A percentile compares a stretch with the other conserved stretches of the same genome.
Conservation (phyloP, 257 asterid species). For the Nicotiana tabacum region DNA sequence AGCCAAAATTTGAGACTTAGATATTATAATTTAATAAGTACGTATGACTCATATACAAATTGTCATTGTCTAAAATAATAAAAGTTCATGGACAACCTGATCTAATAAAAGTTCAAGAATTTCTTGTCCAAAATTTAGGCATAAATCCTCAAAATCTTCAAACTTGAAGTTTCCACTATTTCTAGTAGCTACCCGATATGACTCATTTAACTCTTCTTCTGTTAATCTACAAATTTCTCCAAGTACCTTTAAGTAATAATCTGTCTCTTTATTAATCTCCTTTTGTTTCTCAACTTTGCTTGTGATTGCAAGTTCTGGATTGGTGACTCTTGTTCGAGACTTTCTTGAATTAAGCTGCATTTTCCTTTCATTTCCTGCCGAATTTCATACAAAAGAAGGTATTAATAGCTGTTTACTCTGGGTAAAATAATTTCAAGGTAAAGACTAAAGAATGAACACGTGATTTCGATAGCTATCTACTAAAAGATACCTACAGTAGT, state of each 20-base stretch:
- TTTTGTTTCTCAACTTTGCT: conserved; percentile 8
- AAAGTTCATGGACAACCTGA: conserved; percentile 42
- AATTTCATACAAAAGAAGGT: not conserved
- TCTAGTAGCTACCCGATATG: conserved; percentile 17
- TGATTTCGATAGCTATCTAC: not conserved
- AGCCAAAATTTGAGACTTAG: too few relatives aligned
- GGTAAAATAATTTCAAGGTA: not conserved
- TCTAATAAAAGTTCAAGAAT: conserved; percentile 32
- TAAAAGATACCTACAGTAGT: not conserved
- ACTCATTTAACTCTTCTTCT: conserved; percentile 30
- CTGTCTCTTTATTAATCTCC: conserved; percentile 14
- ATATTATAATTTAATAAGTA: too few relatives aligned
- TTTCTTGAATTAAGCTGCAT: not conserved
- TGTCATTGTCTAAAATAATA: not conserved
- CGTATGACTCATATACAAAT: not conserved
- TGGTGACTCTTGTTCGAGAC: not conserved
- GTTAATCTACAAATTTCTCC: conserved; percentile 29
- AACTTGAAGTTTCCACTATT: conserved; percentile 14
- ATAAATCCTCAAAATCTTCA: conserved; percentile 29
- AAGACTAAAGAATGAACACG: not conserved
- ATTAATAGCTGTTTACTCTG: not conserved
- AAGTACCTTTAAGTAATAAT: conserved; percentile 22
- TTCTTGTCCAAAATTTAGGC: conserved; percentile 32
- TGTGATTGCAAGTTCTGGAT: not conserved
- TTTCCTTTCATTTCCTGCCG: not conserved